These are phyloP conservation scores for Bullera alba DNA, from an alignment of 768 basidiomycete genomes.

Conservation along the genomic window DNA sequence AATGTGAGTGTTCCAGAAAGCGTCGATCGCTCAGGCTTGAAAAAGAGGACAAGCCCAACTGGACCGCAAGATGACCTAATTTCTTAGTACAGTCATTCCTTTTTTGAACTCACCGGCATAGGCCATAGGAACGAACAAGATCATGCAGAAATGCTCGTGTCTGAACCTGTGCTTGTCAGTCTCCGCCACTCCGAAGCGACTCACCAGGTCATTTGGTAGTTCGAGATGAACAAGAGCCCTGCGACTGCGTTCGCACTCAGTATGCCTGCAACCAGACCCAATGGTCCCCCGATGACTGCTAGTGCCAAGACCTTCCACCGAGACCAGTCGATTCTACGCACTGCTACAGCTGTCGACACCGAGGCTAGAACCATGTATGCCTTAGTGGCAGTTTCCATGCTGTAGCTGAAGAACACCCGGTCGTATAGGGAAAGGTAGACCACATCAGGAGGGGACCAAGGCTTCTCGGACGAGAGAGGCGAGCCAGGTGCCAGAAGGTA, in stretches of 20 bases:
- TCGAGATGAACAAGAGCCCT: conserved; percentile 59
- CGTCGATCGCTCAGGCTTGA: conserved; percentile 49
- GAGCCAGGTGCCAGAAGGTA: conserved; percentile 64
- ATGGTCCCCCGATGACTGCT: conserved; percentile 53
- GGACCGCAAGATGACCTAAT: too few relatives aligned
- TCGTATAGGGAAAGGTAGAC: conserved; percentile 74
- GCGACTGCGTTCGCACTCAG: conserved; percentile 66
- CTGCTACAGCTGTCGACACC: conserved; percentile 50
- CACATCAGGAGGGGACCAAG: conserved; percentile 56
- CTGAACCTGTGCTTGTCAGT: conserved; percentile 53
- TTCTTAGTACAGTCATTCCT: too few relatives aligned
- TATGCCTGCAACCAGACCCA: conserved; percentile 55
- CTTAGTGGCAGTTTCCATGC: conserved; percentile 62
- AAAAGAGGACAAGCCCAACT: too few relatives aligned
- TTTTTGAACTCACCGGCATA: conserved; percentile 62
- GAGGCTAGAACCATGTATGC: conserved; percentile 53
- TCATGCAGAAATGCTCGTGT: conserved; percentile 58
- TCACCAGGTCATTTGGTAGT: conserved; percentile 68
- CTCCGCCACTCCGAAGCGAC: conserved; percentile 6
- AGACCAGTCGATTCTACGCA: conserved; percentile 22
- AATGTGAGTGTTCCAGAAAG: conserved; percentile 57
- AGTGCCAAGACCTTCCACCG: conserved; percentile 40
- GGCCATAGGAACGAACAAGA: conserved; percentile 68
- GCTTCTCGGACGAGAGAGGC: conserved; percentile 22
- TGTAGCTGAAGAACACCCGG: conserved; percentile 60